Conservation (phyloP, 2,329 filamentous ascomycete species). For the Orbilia brochopaga region DNA sequence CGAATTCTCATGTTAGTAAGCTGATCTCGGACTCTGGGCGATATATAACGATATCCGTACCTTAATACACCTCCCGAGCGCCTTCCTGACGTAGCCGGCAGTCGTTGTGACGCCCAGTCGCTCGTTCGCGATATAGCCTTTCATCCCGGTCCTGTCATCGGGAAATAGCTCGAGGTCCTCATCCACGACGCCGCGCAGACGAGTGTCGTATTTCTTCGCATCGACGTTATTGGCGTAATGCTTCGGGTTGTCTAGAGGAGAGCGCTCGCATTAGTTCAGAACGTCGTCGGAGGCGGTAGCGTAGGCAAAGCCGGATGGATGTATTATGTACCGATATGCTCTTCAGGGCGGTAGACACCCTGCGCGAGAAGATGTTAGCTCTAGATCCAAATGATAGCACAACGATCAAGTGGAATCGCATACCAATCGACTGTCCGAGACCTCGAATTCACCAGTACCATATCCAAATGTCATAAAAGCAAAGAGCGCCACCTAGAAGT, state of each 20-base stretch:
- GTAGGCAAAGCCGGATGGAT: not conserved
- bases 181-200: conserved; percentile 77
- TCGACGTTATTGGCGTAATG: conserved; percentile 86
- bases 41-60: conserved; percentile 12
- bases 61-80: conserved; percentile 51
- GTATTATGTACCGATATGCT: conserved; percentile 70
- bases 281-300: not conserved
- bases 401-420: conserved; percentile 65
- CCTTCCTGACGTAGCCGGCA: conserved; percentile 58
- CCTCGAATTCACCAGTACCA: conserved; percentile 82
- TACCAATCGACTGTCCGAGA: conserved; percentile 77
- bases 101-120: conserved; percentile 87
- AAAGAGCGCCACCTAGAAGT: conserved; percentile 72
- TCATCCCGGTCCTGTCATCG: conserved; percentile 83
- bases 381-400: not conserved
- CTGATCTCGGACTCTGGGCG: too few relatives aligned
- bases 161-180: conserved; percentile 73
- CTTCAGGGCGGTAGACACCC: conserved; percentile 67
- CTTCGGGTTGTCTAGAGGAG: conserved; percentile 64
- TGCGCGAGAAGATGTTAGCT: conserved; percentile 12
- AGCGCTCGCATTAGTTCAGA: conserved; percentile 11
- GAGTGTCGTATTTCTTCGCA: conserved; percentile 78
- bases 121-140: conserved; percentile 97
- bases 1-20: too few relatives aligned
- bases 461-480: conserved; percentile 89